These are phyloP conservation scores for Suillus luteus DNA, from an alignment of 768 basidiomycete genomes.

Conservation along the genomic window DNA sequence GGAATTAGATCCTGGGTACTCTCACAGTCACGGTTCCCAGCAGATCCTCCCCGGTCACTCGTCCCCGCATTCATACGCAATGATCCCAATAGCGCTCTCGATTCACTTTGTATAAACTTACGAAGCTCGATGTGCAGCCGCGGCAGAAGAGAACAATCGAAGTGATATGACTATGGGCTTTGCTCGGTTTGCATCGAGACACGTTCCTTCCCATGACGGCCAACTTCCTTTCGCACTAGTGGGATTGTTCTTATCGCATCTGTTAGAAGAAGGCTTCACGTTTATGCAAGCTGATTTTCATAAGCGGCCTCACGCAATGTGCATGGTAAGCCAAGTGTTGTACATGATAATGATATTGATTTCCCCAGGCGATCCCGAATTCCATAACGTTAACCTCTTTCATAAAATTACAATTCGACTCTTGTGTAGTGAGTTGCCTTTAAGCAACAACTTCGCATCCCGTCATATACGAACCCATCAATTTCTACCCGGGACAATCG, in stretches of 20 bases:
- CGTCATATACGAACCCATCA: slow-evolving; percentile 23
- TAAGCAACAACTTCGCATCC: background rate
- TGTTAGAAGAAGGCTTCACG: background rate
- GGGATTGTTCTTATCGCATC: background rate
- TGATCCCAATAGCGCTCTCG: background rate
- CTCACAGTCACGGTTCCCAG: background rate
- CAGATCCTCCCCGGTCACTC: slow-evolving; percentile 3
- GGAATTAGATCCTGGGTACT: background rate
- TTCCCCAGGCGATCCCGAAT: slow-evolving; percentile 4
- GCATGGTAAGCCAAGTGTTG: background rate
- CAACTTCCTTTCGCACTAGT: background rate
- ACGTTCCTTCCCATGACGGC: slow-evolving; percentile 4
- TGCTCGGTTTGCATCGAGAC: background rate
- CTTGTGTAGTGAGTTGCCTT: background rate
- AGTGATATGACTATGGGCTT: background rate
- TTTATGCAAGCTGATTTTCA: background rate
- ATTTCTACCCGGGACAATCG: slow-evolving; percentile 17
- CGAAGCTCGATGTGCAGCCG: background rate
- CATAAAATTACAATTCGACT: background rate
- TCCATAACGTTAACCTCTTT: background rate
- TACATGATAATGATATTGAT: background rate
- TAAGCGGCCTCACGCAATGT: background rate
- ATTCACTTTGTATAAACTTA: background rate
- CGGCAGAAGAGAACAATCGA: slow-evolving; percentile 2
- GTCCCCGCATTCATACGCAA: background rate